Base-by-base conservation (phyloP, 805 yeast genomes). In the Candida endomychidarum region DNA sequence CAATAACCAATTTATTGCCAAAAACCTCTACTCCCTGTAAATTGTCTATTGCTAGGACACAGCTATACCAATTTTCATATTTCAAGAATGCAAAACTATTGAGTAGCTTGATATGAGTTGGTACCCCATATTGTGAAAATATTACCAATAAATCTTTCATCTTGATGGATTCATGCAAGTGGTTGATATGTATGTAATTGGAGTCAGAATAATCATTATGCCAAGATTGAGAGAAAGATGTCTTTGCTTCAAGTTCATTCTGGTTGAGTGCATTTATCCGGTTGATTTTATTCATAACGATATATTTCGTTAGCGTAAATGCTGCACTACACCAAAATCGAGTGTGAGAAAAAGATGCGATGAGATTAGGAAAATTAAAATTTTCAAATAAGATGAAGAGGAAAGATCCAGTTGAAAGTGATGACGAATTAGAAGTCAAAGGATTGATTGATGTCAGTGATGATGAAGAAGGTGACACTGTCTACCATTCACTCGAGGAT, bases 71-170 rank as follows among this genome's bases (percentile, higher is more conserved):
- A 50, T 86, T 87, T 49, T 83, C 91, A 53, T 86, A 91, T 58
- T 87, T 86, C 48, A 91, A 59, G 63, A 81, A 89, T 3, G 83
- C 93, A 67, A 82, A 86, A 5, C 96, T 93, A 12, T 40, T 70
- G 18, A 78, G 74, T 37, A 90, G 64, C 37, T 81, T 78, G 24
- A 91, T 56, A 50, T 84, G 86, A 0, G 84, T 83, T 0, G 96
- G 96, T 14, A 81, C 74, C 0, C 98, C 98, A 59, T 77, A 91
- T 54, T 91, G 97, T 2, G 96, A 84, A 57, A 91, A 91, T 22
- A 90, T 77, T 0, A 80, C 74, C 5, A 89, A 53, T 0, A 91
- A 59, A 56, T 91, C 97, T 34, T 80, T 79, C 55, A 88, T 96
- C 7, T 78, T 78, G 19, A 88, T 57, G 22, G 77, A 77, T 11